Base-by-base conservation (phyloP, 805 yeast species). In the Debaryomyces maramus region DNA sequence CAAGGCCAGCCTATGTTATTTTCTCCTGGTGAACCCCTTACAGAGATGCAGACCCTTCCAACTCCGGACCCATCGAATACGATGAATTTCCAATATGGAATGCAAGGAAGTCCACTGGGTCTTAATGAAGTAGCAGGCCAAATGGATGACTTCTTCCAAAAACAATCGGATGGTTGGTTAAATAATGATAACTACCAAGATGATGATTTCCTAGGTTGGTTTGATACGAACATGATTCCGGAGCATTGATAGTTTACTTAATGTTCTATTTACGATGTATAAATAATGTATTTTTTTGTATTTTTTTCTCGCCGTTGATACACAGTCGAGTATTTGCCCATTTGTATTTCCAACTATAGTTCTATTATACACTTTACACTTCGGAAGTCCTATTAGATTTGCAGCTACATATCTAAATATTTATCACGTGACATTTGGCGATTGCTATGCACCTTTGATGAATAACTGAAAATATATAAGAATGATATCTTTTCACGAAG, bases 181-280 rank as follows among this genome's bases (percentile, higher is more conserved):
- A 89, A 87, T 55, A 83, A 81, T 40, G 60, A 63, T 26, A 66
- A 62, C 37, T 55, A 62, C 40, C 68, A 65, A 22, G 87, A 81
- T 38, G 97, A 90, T 55, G 97, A 90, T 57, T 85, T 90, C 53
- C 67, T 90, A 34, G 97, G 97, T 9, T 90, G 96, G 96, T 85
- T 90, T 69, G 96, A 88, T 57, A 80, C 81, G 59, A 84, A 84
- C 53, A 48, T 56, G 49, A 43, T 56, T 34, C 55, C 54, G 15
- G 56, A 53, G 27, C 40, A 32, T 9, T 39, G 34, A 21, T 20
- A 27, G 16, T 26, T 15, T 15, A 18, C 3, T 13, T 29, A 16
- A 15, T 29, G 18, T 8, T 23, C 9, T 23, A 23, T 23, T 15
- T 29, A 17, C 15, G 28, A 24, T 10, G 13, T 24, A 24, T 15